phyloP scores from a whole-genome alignment of 2,329 filamentous ascomycete genomes.

The Macrophomina phaseolina region DNA sequence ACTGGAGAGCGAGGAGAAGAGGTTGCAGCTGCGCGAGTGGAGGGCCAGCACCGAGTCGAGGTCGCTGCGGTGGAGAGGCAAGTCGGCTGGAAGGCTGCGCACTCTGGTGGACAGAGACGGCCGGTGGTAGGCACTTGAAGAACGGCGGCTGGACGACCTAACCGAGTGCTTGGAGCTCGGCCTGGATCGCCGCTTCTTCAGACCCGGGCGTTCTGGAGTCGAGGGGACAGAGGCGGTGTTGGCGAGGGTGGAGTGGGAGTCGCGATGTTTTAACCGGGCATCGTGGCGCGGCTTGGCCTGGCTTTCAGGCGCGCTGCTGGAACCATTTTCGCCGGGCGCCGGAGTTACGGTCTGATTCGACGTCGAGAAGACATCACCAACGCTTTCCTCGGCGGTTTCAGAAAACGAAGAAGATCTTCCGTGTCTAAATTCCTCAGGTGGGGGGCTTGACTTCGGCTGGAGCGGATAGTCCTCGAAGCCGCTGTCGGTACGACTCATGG shows the following conservation, averaged over 20 bases:
- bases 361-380: background rate
- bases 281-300: background rate
- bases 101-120: conserved; percentile 23
- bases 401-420: conserved; percentile 3
- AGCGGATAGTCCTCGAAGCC: conserved; percentile 24
- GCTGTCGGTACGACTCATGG: conserved; percentile 27
- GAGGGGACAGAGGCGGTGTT: background rate
- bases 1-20: conserved; percentile 29
- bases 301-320: conserved; percentile 1
- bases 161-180: conserved; percentile 24
- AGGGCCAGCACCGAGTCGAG: conserved; percentile 47
- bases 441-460: background rate
- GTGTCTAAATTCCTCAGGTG: background rate
- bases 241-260: background rate
- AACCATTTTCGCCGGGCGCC: background rate
- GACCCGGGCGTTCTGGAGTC: conserved; percentile 3
- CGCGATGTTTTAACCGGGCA: background rate
- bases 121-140: conserved; percentile 1
- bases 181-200: conserved; percentile 21
- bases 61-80: conserved; percentile 36
- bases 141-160: conserved; percentile 5
- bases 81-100: conserved; percentile 42
- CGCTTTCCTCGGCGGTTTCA: conserved; percentile 5
- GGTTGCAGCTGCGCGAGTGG: conserved; percentile 46
- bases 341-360: background rate